phyloP scores from a whole-genome alignment of 805 yeast genomes.

The Starmerella kuoi region DNA sequence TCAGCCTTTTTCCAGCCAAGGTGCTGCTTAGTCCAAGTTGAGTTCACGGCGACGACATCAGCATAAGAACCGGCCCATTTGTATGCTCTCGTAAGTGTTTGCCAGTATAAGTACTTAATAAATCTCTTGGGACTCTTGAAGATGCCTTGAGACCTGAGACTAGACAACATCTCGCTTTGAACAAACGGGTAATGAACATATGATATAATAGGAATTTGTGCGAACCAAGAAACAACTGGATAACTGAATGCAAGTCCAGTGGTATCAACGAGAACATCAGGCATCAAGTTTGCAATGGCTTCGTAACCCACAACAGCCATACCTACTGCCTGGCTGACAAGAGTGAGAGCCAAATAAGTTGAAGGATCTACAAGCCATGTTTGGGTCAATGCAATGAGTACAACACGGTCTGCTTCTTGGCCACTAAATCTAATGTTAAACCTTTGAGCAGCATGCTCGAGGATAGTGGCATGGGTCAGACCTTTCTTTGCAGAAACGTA shows the following conservation, averaged over 20 bases:
- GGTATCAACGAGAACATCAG: slow-evolving; percentile 90
- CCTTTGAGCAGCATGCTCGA: slow-evolving; percentile 33
- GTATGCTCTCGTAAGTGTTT: slow-evolving; percentile 49
- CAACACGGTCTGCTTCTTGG: slow-evolving; percentile 40
- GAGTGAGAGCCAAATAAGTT: slow-evolving; percentile 68
- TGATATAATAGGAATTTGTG: slow-evolving; percentile 64
- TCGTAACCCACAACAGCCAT: slow-evolving; percentile 55
- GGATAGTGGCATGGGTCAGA: slow-evolving; percentile 37
- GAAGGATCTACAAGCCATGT: slow-evolving; percentile 53
- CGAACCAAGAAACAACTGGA: slow-evolving; percentile 44
- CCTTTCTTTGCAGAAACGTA: slow-evolving; percentile 48
- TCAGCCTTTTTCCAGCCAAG: slow-evolving; percentile 53
- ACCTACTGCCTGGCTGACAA: slow-evolving; percentile 81
- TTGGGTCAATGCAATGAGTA: slow-evolving; percentile 46
- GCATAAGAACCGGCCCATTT: slow-evolving; percentile 54
- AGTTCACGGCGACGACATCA: slow-evolving; percentile 59
- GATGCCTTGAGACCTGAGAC: slow-evolving; percentile 14
- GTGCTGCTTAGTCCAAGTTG: slow-evolving; percentile 85
- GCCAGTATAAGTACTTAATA: slow-evolving; percentile 47
- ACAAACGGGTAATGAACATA: slow-evolving; percentile 94
- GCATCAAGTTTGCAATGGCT: slow-evolving; percentile 53
- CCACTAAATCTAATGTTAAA: slow-evolving; percentile 41
- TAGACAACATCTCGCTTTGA: slow-evolving; percentile 61
- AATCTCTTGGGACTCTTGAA: slow-evolving; percentile 33
- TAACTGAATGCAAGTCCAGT: slow-evolving; percentile 87